A percentile compares a stretch with the other conserved stretches of the same genome.
Conservation (phyloP, 441 rosid genomes). For the Gossypium schwendimanii region DNA sequence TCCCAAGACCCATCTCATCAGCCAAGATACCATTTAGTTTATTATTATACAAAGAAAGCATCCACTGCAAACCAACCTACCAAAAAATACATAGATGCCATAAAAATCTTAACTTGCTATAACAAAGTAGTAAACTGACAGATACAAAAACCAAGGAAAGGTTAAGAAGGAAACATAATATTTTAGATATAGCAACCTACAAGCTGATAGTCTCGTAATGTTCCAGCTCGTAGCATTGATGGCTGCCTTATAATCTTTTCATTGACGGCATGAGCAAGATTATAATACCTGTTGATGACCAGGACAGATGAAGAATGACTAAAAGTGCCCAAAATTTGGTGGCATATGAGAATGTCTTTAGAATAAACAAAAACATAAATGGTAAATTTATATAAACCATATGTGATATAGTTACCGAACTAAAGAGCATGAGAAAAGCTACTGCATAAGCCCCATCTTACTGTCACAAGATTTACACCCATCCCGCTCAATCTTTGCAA, state of each 20-base stretch:
- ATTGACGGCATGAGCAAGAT: constrained; percentile 96
- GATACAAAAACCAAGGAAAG: not conserved
- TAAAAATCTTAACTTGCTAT: constrained; percentile 13
- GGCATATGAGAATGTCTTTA: not conserved
- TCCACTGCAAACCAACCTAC: constrained; percentile 99
- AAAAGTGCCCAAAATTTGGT: not conserved
- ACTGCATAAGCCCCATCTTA: not conserved
- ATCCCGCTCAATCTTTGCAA: not conserved
- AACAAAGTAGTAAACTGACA: not conserved
- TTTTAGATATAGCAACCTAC: constrained; percentile 43
- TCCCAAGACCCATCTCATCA: constrained; percentile 99
- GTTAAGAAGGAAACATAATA: constrained; percentile 6
- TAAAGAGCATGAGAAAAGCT: constrained; percentile 2
- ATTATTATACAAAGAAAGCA: constrained; percentile 98
- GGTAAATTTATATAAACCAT: not conserved
- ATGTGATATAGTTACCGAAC: not conserved
- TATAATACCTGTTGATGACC: constrained; percentile 67
- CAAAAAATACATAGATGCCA: constrained; percentile 13
- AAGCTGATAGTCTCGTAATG: constrained; percentile 97
- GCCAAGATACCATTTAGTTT: constrained; percentile 98
- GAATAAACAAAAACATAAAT: not conserved
- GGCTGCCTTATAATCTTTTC: constrained; percentile 91
- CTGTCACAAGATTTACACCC: constrained; percentile 5
- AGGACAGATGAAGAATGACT: constrained; percentile 7
- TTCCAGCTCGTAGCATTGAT: constrained; percentile 92